Conservation (phyloP, 2,329 filamentous ascomycete species). For the Ophiostoma sp. region DNA sequence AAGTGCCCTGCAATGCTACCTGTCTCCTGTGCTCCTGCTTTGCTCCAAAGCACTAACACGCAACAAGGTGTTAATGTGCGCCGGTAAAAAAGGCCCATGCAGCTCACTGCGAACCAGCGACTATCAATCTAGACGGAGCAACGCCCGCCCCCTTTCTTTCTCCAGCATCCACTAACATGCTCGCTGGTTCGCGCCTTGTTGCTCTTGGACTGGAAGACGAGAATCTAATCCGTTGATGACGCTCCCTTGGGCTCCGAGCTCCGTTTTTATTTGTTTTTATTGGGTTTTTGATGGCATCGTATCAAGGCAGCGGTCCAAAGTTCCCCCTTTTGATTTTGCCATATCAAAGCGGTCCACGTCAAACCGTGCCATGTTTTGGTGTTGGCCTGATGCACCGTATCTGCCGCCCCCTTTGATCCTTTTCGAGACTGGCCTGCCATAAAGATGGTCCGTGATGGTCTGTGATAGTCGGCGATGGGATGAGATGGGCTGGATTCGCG, state of each 20-base stretch:
- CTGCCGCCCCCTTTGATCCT: neutral
- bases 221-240: neutral
- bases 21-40: neutral
- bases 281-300: neutral
- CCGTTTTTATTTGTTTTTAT: conserved; percentile 12
- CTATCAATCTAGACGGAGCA: neutral
- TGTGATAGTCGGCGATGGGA: neutral
- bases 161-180: conserved; percentile 5
- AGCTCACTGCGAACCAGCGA: neutral
- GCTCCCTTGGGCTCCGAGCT: neutral
- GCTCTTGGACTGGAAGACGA: neutral
- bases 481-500: neutral
- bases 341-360: neutral
- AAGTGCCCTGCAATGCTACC: neutral
- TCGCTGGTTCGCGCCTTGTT: neutral
- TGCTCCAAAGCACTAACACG: neutral
- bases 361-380: neutral
- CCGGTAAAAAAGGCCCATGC: neutral
- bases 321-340: neutral
- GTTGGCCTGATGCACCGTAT: neutral
- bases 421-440: neutral
- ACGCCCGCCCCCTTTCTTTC: conserved; percentile 1
- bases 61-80: neutral
- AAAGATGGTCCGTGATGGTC: neutral
- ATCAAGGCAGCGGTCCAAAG: conserved; percentile 7